A percentile compares a stretch with the other conserved stretches of the same genome.
These are phyloP conservation scores for Mycosphaerella arachidis DNA, from an alignment of 2,329 filamentous ascomycete genomes.

Conservation along the genomic window DNA sequence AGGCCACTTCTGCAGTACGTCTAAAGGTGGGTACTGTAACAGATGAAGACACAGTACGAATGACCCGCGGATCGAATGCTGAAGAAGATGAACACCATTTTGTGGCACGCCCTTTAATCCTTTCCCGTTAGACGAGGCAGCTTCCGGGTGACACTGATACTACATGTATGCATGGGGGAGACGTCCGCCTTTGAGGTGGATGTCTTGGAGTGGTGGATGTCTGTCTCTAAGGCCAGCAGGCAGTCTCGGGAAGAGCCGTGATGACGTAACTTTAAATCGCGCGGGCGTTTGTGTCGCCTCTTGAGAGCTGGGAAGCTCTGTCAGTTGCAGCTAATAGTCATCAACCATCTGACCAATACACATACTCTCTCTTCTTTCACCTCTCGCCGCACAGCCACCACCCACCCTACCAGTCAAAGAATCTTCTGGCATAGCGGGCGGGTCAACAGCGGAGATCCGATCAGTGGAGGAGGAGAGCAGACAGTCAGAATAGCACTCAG, in stretches of 20 bases:
- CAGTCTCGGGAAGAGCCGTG: background rate
- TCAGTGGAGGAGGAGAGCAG: background rate
- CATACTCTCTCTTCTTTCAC: background rate
- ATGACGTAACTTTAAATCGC: background rate
- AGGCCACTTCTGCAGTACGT: too few relatives aligned
- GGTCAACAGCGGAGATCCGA: background rate
- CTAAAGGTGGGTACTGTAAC: too few relatives aligned
- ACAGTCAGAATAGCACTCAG: background rate
- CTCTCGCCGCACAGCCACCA: background rate
- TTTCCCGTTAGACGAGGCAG: too few relatives aligned
- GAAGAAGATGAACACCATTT: too few relatives aligned
- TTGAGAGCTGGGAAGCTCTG: background rate
- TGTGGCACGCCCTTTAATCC: too few relatives aligned
- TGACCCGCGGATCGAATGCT: too few relatives aligned
- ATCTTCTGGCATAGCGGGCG: background rate
- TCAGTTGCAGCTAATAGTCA: background rate
- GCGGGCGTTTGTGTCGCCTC: background rate
- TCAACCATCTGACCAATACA: conserved; percentile 1
- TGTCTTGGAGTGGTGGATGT: too few relatives aligned
- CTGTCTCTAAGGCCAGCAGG: background rate
- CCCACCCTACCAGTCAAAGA: background rate
- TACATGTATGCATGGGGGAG: too few relatives aligned
- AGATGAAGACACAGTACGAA: too few relatives aligned
- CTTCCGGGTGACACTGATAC: too few relatives aligned
- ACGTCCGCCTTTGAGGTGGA: too few relatives aligned